Evolutionary conservation across 2,329 filamentous ascomycete species (phyloP), one percentile per base, ranked within the genome.

Genomic region (Emmonsia crescens): DNA sequence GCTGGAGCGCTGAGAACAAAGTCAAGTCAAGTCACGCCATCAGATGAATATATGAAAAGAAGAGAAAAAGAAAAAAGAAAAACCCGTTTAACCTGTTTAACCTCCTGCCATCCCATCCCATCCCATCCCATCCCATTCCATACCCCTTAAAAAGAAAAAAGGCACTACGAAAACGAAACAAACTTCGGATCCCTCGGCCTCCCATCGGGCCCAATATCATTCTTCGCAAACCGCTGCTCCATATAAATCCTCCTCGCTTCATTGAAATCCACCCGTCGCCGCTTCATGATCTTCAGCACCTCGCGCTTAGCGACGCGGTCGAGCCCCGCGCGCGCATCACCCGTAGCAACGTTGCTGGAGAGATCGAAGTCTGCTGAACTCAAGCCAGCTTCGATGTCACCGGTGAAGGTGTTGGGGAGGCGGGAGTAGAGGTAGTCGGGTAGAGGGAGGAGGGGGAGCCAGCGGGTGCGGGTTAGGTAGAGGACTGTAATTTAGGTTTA

Each of bases 181-280:
- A 96, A 96, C 79, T 96, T 96, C 64, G 92, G 91, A 78, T 97
- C 93, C 72, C 86, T 83, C 64, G 94, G 94, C 68, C 87, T 78
- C 4, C 94, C 94, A 75, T 99, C 94, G 5, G 89, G 82, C 1
- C 87, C 91, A 72, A 99, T 96, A 59, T 89, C 89, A 70, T 96
- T 90, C 72, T 86, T 91, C 72, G 85, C 85, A 77, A 99, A 96
- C 62, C 86, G 81, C 69, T 89, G 85, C 78, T 96, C 89, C 77
- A 91, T 94, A 73, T 89, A 95, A 54, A 91, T 82, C 69, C 89
- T 83, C 68, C 94, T 83, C 46, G 93, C 94, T 77, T 96, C 91
- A 76, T 99, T 93, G 73, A 99, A 99, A 64, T 82, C 83, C 66
- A 97, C 83, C 62, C 86, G 83, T 66, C 86, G 82, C 73, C 82